Percentiles rank a stretch among this genome's conserved stretches.
These are phyloP conservation scores for Boletus vinaceobasis DNA, from an alignment of 768 basidiomycete genomes.

Conservation along the genomic window DNA sequence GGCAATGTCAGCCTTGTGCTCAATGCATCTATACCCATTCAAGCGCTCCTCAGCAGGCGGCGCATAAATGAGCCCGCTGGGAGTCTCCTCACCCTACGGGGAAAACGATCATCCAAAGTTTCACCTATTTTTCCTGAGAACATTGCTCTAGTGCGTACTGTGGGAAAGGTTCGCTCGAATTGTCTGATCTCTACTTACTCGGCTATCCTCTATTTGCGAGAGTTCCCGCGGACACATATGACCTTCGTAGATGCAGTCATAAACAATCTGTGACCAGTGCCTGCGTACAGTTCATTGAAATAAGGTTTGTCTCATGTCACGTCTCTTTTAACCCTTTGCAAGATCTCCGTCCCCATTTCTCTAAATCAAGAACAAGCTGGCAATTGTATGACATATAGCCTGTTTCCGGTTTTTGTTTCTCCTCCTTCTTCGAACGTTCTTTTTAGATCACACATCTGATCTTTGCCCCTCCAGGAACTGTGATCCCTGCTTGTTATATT, in stretches of 20 bases:
- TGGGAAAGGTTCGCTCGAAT: constrained; percentile 22
- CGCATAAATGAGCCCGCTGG: constrained; percentile 13
- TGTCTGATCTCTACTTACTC: constrained; percentile 13
- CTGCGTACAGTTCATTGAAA: constrained; percentile 21
- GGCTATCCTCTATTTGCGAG: constrained; percentile 15
- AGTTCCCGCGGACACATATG: constrained; percentile 18
- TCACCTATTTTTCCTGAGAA: constrained; percentile 12
- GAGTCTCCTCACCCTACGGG: constrained; percentile 2
- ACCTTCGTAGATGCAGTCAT: constrained; percentile 5
- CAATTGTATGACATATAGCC: constrained; percentile 4
- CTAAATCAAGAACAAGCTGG: constrained; percentile 22
- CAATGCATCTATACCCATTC: background rate
- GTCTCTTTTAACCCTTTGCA: constrained; percentile 27
- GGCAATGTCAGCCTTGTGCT: background rate
- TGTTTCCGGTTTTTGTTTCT: constrained; percentile 15
- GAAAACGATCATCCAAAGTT: constrained; percentile 15
- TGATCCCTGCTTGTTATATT: constrained; percentile 15
- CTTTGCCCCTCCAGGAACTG: constrained; percentile 14
- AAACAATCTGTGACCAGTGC: constrained; percentile 16
- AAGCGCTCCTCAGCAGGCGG: background rate
- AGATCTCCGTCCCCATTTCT: constrained; percentile 21
- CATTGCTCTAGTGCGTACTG: constrained; percentile 2
- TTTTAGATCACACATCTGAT: constrained; percentile 21
- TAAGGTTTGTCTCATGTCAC: constrained; percentile 33
- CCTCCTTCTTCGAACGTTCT: constrained; percentile 13